Evolutionary conservation across 257 asterid species (phyloP), one percentile per base, ranked within the genome.

Genomic region (Primulina huaijiensis): DNA sequence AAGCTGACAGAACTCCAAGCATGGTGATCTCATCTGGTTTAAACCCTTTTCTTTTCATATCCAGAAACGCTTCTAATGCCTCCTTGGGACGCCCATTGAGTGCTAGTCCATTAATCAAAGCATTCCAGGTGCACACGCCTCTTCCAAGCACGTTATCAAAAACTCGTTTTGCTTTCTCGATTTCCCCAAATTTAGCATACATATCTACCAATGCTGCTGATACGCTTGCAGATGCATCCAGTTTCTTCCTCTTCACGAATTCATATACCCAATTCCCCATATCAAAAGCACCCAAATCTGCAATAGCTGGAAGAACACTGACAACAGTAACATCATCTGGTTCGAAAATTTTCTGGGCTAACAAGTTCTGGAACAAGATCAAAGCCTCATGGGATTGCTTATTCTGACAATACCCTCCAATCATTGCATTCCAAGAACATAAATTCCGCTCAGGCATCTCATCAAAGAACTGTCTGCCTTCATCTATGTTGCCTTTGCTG

Each of bases 401-500:
- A 71, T 89, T 90, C 69, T 76, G 86, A 74, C 84, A 79, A 70
- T 85, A 89, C 61, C 99, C 96, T 17, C 99, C 92, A 55, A 93
- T 93, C 90, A 93, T 90, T 11, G 86, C 88, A 75, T 90, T 93
- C 96, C 99, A 93, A 56, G 97, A 86, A 77, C 61, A 89, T 87
- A 93, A 73, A 79, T 93, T 93, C 77, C 87, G 83, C 46, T 37
- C 71, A 0, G 96, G 95, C 96, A 90, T 90, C 16, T 31, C 73
- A 68, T 90, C 95, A 69, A 90, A 93, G 21, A 90, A 75, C 78
- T 40, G 67, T 78, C 93, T 77, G 33, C 95, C 97, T 75, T 83
- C 83, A 19, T 73, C 78, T 53, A 86, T 76, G 56, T 80, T 75
- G 27, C 95, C 92, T 74, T 55, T 64, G 73, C 80, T 70, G 62